A percentile compares a stretch with the other conserved stretches of the same genome.
Evolutionary conservation across 768 basidiomycete genomes (phyloP).

Genomic region (Macrolepiota albuminosa): DNA sequence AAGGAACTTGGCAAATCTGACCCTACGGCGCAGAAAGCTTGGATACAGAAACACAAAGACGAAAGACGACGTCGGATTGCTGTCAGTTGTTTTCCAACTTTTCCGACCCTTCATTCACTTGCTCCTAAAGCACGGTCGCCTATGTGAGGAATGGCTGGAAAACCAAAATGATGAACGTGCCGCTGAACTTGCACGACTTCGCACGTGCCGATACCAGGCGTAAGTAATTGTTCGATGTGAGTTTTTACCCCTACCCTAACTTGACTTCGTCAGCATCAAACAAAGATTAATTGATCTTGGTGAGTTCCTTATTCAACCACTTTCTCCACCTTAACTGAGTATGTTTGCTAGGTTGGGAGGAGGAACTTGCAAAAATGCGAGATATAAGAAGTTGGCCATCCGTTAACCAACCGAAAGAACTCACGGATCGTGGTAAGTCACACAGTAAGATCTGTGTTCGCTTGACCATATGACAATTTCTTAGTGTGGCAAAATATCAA

Average conservation of each 20-base stretch:
- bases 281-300: not conserved
- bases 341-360: not conserved
- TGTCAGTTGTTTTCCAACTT: not conserved
- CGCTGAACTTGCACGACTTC: not conserved
- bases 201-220: not conserved
- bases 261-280: not conserved
- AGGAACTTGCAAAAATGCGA: not conserved
- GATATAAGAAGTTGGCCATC: not conserved
- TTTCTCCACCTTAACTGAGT: not conserved
- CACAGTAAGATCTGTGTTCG: too few relatives aligned
- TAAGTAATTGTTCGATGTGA: not conserved
- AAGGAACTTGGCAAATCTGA: not conserved
- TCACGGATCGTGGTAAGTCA: constrained; percentile 2
- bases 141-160: not conserved
- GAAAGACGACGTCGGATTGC: not conserved
- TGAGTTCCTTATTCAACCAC: not conserved
- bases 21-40: not conserved
- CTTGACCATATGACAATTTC: not conserved
- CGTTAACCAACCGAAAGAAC: not conserved
- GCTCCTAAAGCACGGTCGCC: not conserved
- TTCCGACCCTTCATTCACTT: not conserved
- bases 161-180: not conserved
- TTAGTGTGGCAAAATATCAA: constrained; percentile 2
- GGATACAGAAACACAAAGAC: not conserved
- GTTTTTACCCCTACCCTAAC: not conserved